Percentiles rank a stretch among this genome's conserved stretches.
These are phyloP conservation scores for Gamsiella multidivaricata DNA, from an alignment of 192 early-diverging fungal species.

Conservation along the genomic window DNA sequence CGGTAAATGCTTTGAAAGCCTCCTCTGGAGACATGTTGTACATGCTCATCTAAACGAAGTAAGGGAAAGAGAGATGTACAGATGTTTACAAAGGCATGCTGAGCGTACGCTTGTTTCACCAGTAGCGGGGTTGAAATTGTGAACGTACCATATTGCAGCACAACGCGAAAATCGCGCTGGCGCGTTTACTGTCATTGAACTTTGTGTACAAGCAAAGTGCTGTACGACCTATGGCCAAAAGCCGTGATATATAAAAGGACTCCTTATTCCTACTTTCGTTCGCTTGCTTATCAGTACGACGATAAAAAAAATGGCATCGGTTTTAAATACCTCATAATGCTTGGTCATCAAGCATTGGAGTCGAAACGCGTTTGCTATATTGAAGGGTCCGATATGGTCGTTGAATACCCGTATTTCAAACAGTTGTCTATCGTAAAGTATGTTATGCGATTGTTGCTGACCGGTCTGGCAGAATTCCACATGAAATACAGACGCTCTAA, in stretches of 20 bases:
- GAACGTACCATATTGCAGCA: constrained; percentile 73
- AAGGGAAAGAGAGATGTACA: background rate
- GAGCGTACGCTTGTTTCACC: too few relatives aligned
- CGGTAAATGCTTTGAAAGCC: constrained; percentile 64
- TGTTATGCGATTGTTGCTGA: constrained; percentile 32
- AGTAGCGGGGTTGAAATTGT: too few relatives aligned
- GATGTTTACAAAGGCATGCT: too few relatives aligned
- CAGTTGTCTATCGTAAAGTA: constrained; percentile 71
- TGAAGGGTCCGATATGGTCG: constrained; percentile 75
- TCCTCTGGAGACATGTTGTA: constrained; percentile 71
- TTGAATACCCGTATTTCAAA: constrained; percentile 73
- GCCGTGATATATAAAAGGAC: too few relatives aligned
- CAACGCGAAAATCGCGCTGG: constrained; percentile 77
- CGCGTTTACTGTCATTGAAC: constrained; percentile 67
- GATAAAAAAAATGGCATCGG: too few relatives aligned
- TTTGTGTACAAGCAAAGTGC: constrained; percentile 66
- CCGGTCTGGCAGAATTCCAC: constrained; percentile 54
- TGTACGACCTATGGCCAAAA: too few relatives aligned
- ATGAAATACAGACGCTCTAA: constrained; percentile 67
- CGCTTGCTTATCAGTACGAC: too few relatives aligned
- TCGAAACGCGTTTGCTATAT: constrained; percentile 70
- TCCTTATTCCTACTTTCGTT: too few relatives aligned
- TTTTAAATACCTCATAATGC: constrained; percentile 64
- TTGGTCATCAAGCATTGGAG: constrained; percentile 71
- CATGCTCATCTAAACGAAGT: constrained; percentile 62